Evolutionary conservation across 1,139 yeast genomes (phyloP).

Genomic region (Candida pseudocylindracea): DNA sequence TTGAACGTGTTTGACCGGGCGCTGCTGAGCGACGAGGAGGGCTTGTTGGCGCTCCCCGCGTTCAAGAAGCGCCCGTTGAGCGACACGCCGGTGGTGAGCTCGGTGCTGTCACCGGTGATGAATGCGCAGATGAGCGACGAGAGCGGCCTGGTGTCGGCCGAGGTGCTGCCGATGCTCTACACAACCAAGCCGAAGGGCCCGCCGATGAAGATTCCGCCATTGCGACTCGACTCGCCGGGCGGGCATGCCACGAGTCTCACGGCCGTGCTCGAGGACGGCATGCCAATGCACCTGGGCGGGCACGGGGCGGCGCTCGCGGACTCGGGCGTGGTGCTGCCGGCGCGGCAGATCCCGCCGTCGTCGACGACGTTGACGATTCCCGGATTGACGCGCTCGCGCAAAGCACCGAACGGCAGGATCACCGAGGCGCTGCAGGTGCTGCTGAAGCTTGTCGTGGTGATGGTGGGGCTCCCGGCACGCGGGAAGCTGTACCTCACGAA

Average conservation of each 20-base stretch:
- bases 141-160: too few species aligned
- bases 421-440: slow-evolving; percentile 19
- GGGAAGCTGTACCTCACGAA: slow-evolving; percentile 88
- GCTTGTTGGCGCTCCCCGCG: slow-evolving; percentile 17
- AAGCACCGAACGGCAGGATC: too few species aligned
- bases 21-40: neutral
- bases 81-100: slow-evolving; percentile 47
- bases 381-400: too few species aligned
- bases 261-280: too few species aligned
- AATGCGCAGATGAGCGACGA: slow-evolving; percentile 12
- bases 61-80: slow-evolving; percentile 50
- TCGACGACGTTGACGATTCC: slow-evolving; percentile 6
- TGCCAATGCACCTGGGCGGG: too few species aligned
- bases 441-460: slow-evolving; percentile 71
- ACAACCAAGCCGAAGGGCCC: too few species aligned
- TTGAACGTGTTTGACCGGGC: neutral
- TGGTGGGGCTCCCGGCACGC: slow-evolving; percentile 88
- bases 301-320: too few species aligned
- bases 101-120: slow-evolving; percentile 26
- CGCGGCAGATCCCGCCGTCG: slow-evolving; percentile 14
- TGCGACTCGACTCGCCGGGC: too few species aligned
- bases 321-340: slow-evolving; percentile 12
- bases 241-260: too few species aligned
- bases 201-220: too few species aligned
- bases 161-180: too few species aligned